A percentile compares a stretch with the other conserved stretches of the same genome.
Conservation (phyloP, 1,284 basidiomycete genomes). For the Ustilago loliicola region DNA sequence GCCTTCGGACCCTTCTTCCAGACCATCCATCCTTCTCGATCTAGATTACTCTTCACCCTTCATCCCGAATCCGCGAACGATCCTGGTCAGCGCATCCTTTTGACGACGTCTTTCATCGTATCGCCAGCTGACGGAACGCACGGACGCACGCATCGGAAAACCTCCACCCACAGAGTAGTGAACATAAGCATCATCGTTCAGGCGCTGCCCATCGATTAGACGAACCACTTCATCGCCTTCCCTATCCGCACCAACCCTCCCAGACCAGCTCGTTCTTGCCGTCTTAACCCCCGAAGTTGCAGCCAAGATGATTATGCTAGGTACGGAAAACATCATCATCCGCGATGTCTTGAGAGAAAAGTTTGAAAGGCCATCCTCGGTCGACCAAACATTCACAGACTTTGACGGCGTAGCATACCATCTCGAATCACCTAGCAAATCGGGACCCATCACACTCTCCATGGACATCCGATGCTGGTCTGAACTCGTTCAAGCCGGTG, state of each 20-base stretch:
- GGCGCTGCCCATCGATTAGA: not conserved
- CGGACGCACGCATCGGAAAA: not conserved
- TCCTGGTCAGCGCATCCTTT: not conserved
- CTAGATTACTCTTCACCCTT: not conserved
- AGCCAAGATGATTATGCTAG: conserved; percentile 68
- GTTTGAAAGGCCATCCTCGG: conserved; percentile 85
- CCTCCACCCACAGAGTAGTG: not conserved
- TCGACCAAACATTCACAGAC: conserved; percentile 96
- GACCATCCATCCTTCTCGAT: not conserved
- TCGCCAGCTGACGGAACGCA: not conserved
- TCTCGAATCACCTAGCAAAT: conserved; percentile 81
- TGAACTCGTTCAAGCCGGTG: conserved; percentile 89
- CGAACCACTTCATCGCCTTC: not conserved
- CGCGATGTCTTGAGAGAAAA: conserved; percentile 91
- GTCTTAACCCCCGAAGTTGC: not conserved
- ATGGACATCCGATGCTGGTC: conserved; percentile 97
- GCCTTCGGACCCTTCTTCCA: conserved; percentile 5
- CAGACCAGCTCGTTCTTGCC: too few relatives aligned
- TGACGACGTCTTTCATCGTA: not conserved
- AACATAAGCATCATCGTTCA: not conserved
- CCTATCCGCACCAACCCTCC: not conserved
- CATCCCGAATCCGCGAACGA: not conserved
- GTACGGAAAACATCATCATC: conserved; percentile 79
- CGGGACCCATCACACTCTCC: conserved; percentile 81
- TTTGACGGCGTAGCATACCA: conserved; percentile 97